Base-by-base conservation (phyloP, 768 basidiomycete species). In the Naganishia vaughanmartiniae region DNA sequence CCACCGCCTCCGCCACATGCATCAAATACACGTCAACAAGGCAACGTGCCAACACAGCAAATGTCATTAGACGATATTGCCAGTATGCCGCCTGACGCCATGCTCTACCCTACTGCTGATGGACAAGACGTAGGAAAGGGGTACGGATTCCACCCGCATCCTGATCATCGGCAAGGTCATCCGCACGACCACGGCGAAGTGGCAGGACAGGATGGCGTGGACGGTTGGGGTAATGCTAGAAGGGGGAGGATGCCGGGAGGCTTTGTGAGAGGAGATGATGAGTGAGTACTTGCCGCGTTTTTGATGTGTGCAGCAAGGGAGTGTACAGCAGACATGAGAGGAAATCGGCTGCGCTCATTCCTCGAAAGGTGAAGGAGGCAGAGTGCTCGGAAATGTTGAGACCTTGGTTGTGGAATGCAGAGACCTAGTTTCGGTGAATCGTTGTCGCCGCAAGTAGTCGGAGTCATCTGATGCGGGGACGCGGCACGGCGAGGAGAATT, bases 141-240 rank as follows among this genome's bases (percentile, higher is more conserved):
- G 60, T 73, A 80, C 56, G 79, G 79, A 2, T 80, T 81, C 67
- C 73, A 74, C 31, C 76, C 76, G 39, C 81, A 81, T 72, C 79
- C 79, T 21, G 72, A 75, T 51, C 66, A 74, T 51, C 36, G 65
- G 28, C 30, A 45, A 31, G n/a, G 24, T 21, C 48, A 6, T 26
- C 48, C n/a, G 48, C 48, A 51, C n/a, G 48, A 51, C 30, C 14
- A 74, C 76, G 67, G 75, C 73, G 17, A 74, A 66, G 65, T 73
- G 74, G 28, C 73, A 75, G 54, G 76, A 77, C 74, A 76, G 54
- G 76, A 78, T 30, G 69, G 74, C 21, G 71, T 74, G 26, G 75
- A 78, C 36, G 77, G 28, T 55, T 58, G 56, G 69, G 36, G 73
- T 36, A 21, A 65, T 57, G 30, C 54, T 67, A 4, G 55, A 66